Evolutionary conservation across 345 rosid species (phyloP).

Genomic region (Firmiana major): DNA sequence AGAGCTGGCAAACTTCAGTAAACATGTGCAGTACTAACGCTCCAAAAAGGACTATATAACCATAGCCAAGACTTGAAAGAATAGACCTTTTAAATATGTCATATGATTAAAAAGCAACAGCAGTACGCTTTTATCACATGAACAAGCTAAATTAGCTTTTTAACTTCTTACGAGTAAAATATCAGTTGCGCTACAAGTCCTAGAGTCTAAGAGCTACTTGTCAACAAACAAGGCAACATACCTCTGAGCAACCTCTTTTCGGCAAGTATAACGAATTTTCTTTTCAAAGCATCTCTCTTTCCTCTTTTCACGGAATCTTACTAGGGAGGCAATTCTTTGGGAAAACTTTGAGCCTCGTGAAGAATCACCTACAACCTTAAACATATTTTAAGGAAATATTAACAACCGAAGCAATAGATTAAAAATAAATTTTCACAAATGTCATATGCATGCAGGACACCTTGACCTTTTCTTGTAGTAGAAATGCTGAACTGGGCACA

Average conservation of each 20-base stretch:
- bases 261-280: conserved; percentile 39
- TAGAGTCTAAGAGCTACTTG: not conserved
- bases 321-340: conserved; percentile 38
- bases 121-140: not conserved
- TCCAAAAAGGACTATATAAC: not conserved
- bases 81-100: not conserved
- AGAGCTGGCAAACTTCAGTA: not conserved
- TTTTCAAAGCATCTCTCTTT: conserved; percentile 47
- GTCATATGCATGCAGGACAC: conserved; percentile 14
- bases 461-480: conserved; percentile 26
- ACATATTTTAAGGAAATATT: conserved; percentile 13
- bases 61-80: not conserved
- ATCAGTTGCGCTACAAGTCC: not conserved
- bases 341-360: conserved; percentile 37
- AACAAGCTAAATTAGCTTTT: conserved; percentile 2
- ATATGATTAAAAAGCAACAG: not conserved
- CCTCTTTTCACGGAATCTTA: conserved; percentile 44
- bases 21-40: not conserved
- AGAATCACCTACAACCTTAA: conserved; percentile 32
- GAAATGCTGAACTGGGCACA: conserved; percentile 28
- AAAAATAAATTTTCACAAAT: not conserved
- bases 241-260: conserved; percentile 47
- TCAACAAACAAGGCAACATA: conserved; percentile 12
- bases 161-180: not conserved
- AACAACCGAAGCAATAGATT: not conserved